phyloP scores from a whole-genome alignment of 2,329 filamentous ascomycete genomes.

The Ilyonectria destructans region DNA sequence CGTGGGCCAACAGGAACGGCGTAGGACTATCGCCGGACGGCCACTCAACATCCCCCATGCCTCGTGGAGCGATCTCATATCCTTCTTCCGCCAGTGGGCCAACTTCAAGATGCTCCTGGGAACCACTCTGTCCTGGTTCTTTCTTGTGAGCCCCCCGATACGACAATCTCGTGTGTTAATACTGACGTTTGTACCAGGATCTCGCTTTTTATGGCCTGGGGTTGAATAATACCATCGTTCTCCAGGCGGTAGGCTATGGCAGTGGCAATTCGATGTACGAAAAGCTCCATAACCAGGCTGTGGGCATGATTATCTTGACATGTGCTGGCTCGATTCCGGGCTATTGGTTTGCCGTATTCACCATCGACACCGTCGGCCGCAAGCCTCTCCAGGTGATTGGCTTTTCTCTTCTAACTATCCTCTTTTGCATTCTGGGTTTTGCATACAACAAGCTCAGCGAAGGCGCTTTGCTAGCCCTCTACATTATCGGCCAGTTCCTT shows the following conservation, averaged over 20 bases:
- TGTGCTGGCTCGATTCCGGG: slow-evolving; percentile 85
- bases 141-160: slow-evolving; percentile 65
- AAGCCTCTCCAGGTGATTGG: slow-evolving; percentile 81
- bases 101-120: slow-evolving; percentile 82
- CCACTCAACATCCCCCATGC: slow-evolving; percentile 77
- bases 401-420: slow-evolving; percentile 73
- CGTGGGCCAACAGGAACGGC: slow-evolving; percentile 65
- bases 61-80: slow-evolving; percentile 77
- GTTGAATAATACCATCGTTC: slow-evolving; percentile 82
- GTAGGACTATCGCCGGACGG: slow-evolving; percentile 67
- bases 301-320: slow-evolving; percentile 84
- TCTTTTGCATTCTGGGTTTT: slow-evolving; percentile 77
- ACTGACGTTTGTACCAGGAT: slow-evolving; percentile 64
- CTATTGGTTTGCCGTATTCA: slow-evolving; percentile 84
- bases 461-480: slow-evolving; percentile 71
- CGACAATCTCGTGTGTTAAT: background rate
- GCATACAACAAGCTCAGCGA: slow-evolving; percentile 66
- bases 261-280: slow-evolving; percentile 76
- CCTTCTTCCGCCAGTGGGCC: slow-evolving; percentile 79
- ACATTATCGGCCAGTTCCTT: slow-evolving; percentile 77
- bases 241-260: slow-evolving; percentile 81
- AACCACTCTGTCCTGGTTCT: slow-evolving; percentile 87
- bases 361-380: slow-evolving; percentile 82
- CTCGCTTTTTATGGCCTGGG: slow-evolving; percentile 79
- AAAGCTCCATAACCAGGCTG: slow-evolving; percentile 79